Base-by-base conservation (phyloP, 208 protist genomes). In the Naegleria lovaniensis region DNA sequence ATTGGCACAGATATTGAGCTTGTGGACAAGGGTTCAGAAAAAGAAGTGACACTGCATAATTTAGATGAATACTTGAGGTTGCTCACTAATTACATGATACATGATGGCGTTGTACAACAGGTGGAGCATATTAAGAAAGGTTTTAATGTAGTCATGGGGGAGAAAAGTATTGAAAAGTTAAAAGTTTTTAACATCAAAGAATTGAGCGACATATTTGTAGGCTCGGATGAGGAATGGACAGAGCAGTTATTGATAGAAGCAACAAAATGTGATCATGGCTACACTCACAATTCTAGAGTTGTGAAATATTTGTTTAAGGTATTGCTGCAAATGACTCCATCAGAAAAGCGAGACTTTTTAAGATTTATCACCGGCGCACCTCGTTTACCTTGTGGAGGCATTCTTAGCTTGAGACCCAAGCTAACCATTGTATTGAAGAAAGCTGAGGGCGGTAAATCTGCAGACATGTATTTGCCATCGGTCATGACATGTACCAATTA, bases 401-500 rank as follows among this genome's bases (percentile, higher is more conserved):
- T 98, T 40, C 90, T 91, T 0, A 95, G 92, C 39, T 90, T 97
- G 41, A 94, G 92, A 7, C 96, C 96, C 29, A 93, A 94, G 83
- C 93, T 98, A 55, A 98, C 96, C 39, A 96, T 98, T 92, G 96
- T 98, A 67, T 93, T 95, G 40, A 98, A 98, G 90, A 95, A 92
- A 0, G 79, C 95, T n/a, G 93, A 94, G 3, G 93, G 92, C 1
- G 89, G 85, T 16, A 90, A 96, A 0, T 93, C 38, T 1, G 13
- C 86, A 25, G 90, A 86, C 33, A 94, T 97, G 38, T 93, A 95
- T 91, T 94, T 98, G 25, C 96, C 96, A 2, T 96, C 94, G 4
- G 96, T 96, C 36, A 98, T 98, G 96, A 98, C 96, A 39, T 98
- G 96, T 88, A 95, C 97, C 88, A 97, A 98, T 92, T 98, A 97